Evolutionary conservation across 1,139 yeast genomes (phyloP), one percentile per base, ranked within the genome.

Genomic region (Magnusiomyces magnusii): DNA sequence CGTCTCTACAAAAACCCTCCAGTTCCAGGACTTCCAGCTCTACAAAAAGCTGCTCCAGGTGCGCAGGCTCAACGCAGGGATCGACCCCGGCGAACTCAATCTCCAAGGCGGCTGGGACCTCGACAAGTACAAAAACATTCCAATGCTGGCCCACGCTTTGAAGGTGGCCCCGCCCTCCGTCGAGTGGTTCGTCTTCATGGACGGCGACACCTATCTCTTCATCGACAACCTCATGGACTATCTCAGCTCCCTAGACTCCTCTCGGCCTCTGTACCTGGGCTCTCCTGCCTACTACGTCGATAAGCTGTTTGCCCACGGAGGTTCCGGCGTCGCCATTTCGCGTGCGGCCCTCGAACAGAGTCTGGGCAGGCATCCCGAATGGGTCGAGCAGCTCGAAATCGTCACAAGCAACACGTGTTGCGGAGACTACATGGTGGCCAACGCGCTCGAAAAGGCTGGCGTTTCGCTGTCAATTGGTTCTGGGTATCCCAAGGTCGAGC

Each of bases 101-200:
- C 47, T 50, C 17, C 55, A 58, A 24, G 63, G 60, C 19, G 74
- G 73, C 13, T 74, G 77, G 77, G 66, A 68, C 5, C 64, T 73
- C 9, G 78, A 75, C 65, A 67, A 69, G 63, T 73, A 66, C 66
- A 75, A 74, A 62, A 73, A 74, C 60, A 60, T 75, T 25, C 78
- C 78, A 21, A 74, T 75, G 71, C 66, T 72, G 47, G 65, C 64
- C 3, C 73, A 73, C 54, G 77, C 76, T 3, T 73, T 67, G 61
- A 52, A 57, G 7, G 57, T 55, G 5, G 63, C 70, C n/a, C 75
- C 75, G 10, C 55, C 64, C 1, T 55, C 58, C 3, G 51, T 58
- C 51, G 71, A 73, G 39, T 74, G 77, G 77, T 74, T 67, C 61
- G 63, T 73, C 39, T 71, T 74, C 63, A 70, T 73, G 65, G 77